Evolutionary conservation across 495 filamentous ascomycete genomes (phyloP).

Genomic region (Ramalina intermedia): DNA sequence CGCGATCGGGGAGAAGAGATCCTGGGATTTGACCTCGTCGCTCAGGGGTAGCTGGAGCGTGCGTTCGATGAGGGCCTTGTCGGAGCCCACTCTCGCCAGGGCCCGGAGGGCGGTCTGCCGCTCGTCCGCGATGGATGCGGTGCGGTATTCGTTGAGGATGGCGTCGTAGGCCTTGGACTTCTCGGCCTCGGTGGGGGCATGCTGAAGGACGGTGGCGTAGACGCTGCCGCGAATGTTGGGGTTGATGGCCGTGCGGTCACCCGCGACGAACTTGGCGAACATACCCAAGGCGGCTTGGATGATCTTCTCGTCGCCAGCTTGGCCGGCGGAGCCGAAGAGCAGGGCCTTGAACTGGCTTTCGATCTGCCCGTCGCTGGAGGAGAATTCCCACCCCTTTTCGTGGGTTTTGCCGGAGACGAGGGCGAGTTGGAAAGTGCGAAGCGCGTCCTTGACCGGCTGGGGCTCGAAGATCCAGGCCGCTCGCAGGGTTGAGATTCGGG

Average conservation of each 20-base stretch:
- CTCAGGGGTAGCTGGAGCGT: slow-evolving; percentile 63
- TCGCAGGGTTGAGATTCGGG: slow-evolving; percentile 59
- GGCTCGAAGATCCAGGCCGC: slow-evolving; percentile 84
- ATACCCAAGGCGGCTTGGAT: slow-evolving; percentile 46
- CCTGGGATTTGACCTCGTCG: slow-evolving; percentile 85
- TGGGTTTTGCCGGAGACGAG: slow-evolving; percentile 66
- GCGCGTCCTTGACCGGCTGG: slow-evolving; percentile 49
- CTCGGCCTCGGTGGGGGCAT: slow-evolving; percentile 22
- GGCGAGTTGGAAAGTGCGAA: slow-evolving; percentile 67
- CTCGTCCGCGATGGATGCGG: slow-evolving; percentile 82
- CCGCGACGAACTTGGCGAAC: slow-evolving; percentile 46
- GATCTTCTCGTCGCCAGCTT: slow-evolving; percentile 43
- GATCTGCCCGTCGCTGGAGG: slow-evolving; percentile 69
- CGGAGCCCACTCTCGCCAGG: slow-evolving; percentile 57
- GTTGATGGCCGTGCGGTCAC: slow-evolving; percentile 46
- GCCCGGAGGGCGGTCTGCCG: slow-evolving; percentile 87
- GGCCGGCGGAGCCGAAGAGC: slow-evolving; percentile 47
- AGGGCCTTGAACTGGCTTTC: slow-evolving; percentile 69
- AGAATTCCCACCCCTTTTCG: slow-evolving; percentile 76
- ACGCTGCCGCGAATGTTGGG: slow-evolving; percentile 52
- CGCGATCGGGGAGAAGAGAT: slow-evolving; percentile 77
- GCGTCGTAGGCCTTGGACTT: slow-evolving; percentile 53
- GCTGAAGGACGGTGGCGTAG: slow-evolving; percentile 45
- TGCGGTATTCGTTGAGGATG: slow-evolving; percentile 66
- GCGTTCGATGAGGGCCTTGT: slow-evolving; percentile 63